Percentiles rank a stretch among this genome's conserved stretches.
Conservation (phyloP, 768 basidiomycete genomes). For the Pisolithus microcarpus region DNA sequence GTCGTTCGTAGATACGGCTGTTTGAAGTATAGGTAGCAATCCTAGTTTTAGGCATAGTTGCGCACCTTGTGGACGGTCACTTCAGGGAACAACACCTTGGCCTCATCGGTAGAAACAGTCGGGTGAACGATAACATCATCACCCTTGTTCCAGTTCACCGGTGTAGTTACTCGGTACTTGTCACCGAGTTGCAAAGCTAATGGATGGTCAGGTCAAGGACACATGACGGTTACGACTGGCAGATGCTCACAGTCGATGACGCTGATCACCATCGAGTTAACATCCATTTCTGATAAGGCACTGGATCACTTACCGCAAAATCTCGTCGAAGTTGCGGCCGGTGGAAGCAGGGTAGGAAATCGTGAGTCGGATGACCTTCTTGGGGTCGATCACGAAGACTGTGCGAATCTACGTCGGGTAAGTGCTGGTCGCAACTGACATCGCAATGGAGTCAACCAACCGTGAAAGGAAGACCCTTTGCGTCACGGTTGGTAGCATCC, state of each 20-base stretch:
- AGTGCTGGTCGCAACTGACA: background rate
- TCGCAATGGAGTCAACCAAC: constrained; percentile 27
- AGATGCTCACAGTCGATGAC: constrained; percentile 66
- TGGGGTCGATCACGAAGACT: constrained; percentile 96
- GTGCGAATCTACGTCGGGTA: constrained; percentile 65
- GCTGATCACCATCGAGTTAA: constrained; percentile 24
- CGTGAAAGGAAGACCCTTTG: constrained; percentile 90
- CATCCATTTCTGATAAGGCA: background rate
- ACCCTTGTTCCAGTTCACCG: constrained; percentile 92
- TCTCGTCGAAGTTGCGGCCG: constrained; percentile 85
- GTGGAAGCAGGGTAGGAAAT: constrained; percentile 92
- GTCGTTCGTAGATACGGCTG: constrained; percentile 89
- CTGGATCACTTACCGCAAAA: constrained; percentile 40
- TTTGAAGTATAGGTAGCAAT: constrained; percentile 4
- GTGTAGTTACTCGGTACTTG: constrained; percentile 78
- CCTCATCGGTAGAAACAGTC: constrained; percentile 76
- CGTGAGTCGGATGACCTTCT: constrained; percentile 87
- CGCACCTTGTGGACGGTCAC: constrained; percentile 72
- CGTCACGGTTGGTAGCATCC: constrained; percentile 84
- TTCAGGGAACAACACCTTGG: constrained; percentile 84
- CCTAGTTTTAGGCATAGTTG: background rate
- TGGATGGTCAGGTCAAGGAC: constrained; percentile 4
- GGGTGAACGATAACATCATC: constrained; percentile 93
- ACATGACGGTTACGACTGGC: constrained; percentile 24
- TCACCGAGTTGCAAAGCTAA: constrained; percentile 83